phyloP scores from a whole-genome alignment of 208 protist genomes.

The Trypanosoma caninum region DNA sequence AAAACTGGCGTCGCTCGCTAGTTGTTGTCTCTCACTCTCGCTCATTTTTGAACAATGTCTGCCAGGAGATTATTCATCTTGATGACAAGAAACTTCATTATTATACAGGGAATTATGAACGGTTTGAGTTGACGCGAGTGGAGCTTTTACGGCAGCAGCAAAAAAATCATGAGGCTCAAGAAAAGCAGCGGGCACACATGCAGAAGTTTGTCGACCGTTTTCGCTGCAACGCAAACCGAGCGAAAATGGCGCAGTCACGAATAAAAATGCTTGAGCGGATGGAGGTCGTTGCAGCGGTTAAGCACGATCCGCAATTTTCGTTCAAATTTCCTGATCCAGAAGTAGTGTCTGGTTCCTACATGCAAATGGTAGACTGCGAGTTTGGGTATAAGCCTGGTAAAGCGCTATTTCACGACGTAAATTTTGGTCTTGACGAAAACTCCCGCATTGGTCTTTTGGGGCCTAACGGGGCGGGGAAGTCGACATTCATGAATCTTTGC shows the following conservation, averaged over 20 bases:
- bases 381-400: constrained; percentile 90
- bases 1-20: constrained; percentile 93
- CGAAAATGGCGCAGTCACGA: constrained; percentile 93
- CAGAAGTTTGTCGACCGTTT: constrained; percentile 95
- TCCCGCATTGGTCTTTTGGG: constrained; percentile 91
- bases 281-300: constrained; percentile 81
- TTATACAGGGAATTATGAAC: constrained; percentile 95
- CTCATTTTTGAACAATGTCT: constrained; percentile 96
- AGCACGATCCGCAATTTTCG: constrained; percentile 86
- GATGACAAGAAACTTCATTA: constrained; percentile 79
- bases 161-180: constrained; percentile 87
- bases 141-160: constrained; percentile 87
- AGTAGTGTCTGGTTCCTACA: constrained; percentile 62
- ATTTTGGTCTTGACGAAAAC: constrained; percentile 86
- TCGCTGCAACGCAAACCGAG: constrained; percentile 86
- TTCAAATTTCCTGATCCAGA: constrained; percentile 92
- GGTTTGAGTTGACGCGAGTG: constrained; percentile 88
- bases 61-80: constrained; percentile 93
- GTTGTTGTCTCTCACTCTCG: constrained; percentile 98
- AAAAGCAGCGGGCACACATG: constrained; percentile 89
- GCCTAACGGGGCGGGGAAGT: constrained; percentile 93
- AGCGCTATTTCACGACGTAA: constrained; percentile 90
- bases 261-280: constrained; percentile 94
- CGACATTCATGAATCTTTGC: constrained; percentile 94
- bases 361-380: constrained; percentile 89